Evolutionary conservation across 768 basidiomycete genomes (phyloP), one percentile per base, ranked within the genome.

Genomic region (Leccinum subtestaceum): DNA sequence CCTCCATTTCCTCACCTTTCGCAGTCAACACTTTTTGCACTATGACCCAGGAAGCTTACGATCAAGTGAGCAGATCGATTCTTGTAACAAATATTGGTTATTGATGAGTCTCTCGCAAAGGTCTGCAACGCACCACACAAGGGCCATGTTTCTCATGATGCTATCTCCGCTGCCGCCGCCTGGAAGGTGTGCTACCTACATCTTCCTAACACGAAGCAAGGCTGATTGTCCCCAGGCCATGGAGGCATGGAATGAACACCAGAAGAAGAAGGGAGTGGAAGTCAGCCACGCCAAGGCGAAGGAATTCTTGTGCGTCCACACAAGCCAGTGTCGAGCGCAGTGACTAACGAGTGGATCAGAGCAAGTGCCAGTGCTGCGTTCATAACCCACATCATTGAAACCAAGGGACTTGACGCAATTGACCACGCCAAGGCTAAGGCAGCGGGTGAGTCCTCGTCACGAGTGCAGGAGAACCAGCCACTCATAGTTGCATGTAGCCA

Each of bases 111-210:
- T 45, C 32, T 17, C 32, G 50, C 25, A 53, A 60, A 86, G 84
- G 79, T 81, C 48, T 27, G 53, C 21, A 79, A 78, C 53, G 76
- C 77, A 15, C 78, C 78, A 11, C 86, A 87, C 76, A 73, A 86
- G 74, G 82, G 86, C 1, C 56, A 73, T 58, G 70, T 87, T 52
- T 81, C 84, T 10, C 88, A 90, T 70, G 84, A 90, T 72, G 67
- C 88, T 47, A 78, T 90, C 62, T 84, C 84, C 47, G 86, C 74
- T 40, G 88, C 88, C 51, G 87, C 87, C 9, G 72, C 85, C 27
- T 89, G 79, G 71, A 85, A 85, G 78, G 86, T 83, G 34, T 13
- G 72, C 53, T 21, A 1, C 31, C 40, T 43, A 9, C 19, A 47
- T 8, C 5, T 25, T 47, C 23, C 15, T 34, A 5, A 34, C 23